Base-by-base conservation (phyloP, 768 basidiomycete species). In the Lactarius sanguifluus region DNA sequence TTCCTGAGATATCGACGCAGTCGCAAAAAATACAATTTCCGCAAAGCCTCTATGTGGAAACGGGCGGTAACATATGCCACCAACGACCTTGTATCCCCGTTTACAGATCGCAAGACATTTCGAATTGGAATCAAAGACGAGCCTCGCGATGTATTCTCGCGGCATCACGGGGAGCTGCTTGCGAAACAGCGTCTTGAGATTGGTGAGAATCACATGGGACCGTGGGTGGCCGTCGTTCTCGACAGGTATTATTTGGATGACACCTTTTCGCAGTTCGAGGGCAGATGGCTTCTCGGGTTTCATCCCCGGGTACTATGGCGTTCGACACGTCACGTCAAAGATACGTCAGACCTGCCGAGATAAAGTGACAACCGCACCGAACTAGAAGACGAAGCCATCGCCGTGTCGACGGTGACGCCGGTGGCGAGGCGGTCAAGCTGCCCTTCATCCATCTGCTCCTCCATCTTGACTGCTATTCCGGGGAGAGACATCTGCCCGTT, bases 81-180 rank as follows among this genome's bases (percentile, higher is more conserved):
- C 96, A 2, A 98, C 96, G 52, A 98, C 96, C 73, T 96, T 96
- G 76, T 87, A 89, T 0, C 97, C 97, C 30, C 89, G 84, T 77
- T 98, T 98, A 74, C 97, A 89, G 73, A 99, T 97, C 2, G 95
- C 97, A 61, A 99, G 83, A 40, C 86, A 86, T 73, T 90, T 90
- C n/a, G 96, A 97, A 73, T 94, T 97, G 45, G 82, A 80, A 74
- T 98, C 97, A 71, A 92, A 92, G 1, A 98, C 96, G 32, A 98
- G 84, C 28, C 97, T 86, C 4, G 97, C 93, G 71, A 99, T 98
- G 74, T 99, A 99, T 75, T 98, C 97, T 73, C 94, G 83, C 15
- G 97, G 97, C 97, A 99, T 98, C 78, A 98, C 98, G 8, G 97
- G 97, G 2, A 99, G 79, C 76, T 99, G 97, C 71, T 92, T 92